Percentiles rank a stretch among this genome's conserved stretches.
Conservation (phyloP, 176 grass and related monocot genomes). For the Zoysia japonica region DNA sequence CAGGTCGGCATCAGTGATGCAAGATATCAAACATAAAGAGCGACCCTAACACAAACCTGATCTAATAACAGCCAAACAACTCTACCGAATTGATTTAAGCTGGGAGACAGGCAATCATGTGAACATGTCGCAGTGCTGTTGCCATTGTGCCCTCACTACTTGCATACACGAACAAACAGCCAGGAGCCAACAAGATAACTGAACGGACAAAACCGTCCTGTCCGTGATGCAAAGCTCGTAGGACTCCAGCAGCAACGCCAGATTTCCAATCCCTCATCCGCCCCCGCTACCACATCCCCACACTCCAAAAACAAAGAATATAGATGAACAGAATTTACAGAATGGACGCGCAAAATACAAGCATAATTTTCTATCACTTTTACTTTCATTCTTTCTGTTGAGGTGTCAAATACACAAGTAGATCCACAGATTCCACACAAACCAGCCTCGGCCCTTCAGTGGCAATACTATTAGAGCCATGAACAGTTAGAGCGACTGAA, state of each 20-base stretch:
- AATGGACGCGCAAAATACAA: slow-evolving; percentile 29
- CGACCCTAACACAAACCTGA: neutral
- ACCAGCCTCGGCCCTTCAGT: neutral
- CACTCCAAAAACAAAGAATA: too few species aligned
- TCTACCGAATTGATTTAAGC: neutral
- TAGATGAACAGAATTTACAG: neutral
- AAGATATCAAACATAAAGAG: neutral
- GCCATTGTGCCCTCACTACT: neutral
- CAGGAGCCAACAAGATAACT: too few species aligned
- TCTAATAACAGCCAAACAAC: neutral
- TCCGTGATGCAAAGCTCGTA: neutral
- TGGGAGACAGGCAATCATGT: neutral
- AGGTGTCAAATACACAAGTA: slow-evolving; percentile 47
- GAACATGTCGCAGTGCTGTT: neutral
- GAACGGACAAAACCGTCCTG: too few species aligned
- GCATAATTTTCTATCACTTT: slow-evolving; percentile 40
- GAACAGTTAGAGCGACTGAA: neutral
- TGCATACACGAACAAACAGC: neutral
- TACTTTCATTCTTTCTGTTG: slow-evolving; percentile 58
- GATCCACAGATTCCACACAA: slow-evolving; percentile 3
- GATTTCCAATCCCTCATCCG: too few species aligned
- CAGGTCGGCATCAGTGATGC: neutral
- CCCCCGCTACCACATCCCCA: too few species aligned
- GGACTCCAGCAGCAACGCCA: too few species aligned
- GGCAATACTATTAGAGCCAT: neutral